These are phyloP conservation scores for Paradendryphiella salina DNA, from an alignment of 2,329 filamentous ascomycete genomes.

Conservation along the genomic window DNA sequence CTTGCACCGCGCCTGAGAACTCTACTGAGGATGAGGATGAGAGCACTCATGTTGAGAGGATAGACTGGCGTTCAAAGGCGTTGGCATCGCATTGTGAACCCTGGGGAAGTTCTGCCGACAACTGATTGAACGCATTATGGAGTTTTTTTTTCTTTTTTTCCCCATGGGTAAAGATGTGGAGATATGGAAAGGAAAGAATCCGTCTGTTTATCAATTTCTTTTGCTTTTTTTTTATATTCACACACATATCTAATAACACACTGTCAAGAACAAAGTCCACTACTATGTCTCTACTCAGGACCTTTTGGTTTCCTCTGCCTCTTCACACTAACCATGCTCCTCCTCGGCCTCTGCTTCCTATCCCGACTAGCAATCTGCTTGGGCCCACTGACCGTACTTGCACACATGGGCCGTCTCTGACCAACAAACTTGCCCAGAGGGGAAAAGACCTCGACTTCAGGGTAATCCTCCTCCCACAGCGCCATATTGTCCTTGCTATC, in stretches of 20 bases:
- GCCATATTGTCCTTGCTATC: constrained; percentile 18
- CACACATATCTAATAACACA: neutral
- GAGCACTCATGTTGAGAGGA: neutral
- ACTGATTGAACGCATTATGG: neutral
- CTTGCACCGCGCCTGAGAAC: neutral
- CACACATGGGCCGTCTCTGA: constrained; percentile 68
- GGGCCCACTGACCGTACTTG: constrained; percentile 64
- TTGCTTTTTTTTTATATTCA: too few relatives aligned
- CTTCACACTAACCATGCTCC: constrained; percentile 65
- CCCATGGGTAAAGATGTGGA: neutral
- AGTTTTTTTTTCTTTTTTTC: neutral
- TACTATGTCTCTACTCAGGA: neutral
- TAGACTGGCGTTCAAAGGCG: constrained; percentile 5
- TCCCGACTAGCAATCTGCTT: constrained; percentile 56
- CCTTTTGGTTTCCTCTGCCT: constrained; percentile 33
- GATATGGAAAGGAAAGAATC: neutral
- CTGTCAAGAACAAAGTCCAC: neutral
- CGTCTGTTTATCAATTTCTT: too few relatives aligned
- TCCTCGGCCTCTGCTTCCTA: constrained; percentile 62
- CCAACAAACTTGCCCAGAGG: constrained; percentile 82
- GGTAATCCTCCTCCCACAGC: constrained; percentile 52
- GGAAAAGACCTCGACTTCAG: constrained; percentile 79
- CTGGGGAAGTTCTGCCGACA: neutral
- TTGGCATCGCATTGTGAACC: neutral
- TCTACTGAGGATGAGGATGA: neutral